Conservation (phyloP, 73 alveolate species). For the Uronychia setigera region DNA sequence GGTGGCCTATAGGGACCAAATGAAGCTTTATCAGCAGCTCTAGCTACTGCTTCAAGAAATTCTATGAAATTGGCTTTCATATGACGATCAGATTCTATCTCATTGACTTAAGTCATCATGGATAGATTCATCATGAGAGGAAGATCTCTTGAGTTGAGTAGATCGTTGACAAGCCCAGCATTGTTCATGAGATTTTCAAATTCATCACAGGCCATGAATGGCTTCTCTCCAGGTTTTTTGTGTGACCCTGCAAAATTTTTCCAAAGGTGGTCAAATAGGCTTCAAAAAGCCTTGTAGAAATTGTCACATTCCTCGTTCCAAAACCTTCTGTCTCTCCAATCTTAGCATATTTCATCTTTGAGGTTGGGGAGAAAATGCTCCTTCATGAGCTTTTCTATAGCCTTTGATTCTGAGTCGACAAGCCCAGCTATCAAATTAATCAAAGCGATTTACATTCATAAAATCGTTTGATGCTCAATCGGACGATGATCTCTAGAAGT, state of each 20-base stretch:
- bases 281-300: conserved; percentile 35
- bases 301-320: conserved; percentile 54
- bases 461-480: conserved; percentile 26
- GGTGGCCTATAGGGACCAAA: conserved; percentile 11
- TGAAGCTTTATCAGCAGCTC: conserved; percentile 50
- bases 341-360: conserved; percentile 8
- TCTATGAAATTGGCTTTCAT: conserved; percentile 36
- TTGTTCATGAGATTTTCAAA: conserved; percentile 18
- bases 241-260: conserved; percentile 45
- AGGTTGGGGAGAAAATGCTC: conserved; percentile 1
- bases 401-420: conserved; percentile 34
- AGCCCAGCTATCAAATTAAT: conserved; percentile 16
- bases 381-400: neutral
- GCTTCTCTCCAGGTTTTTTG: conserved; percentile 51
- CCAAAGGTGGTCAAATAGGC: conserved; percentile 30
- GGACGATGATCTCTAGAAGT: conserved; percentile 43
- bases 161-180: conserved; percentile 48
- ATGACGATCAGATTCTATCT: conserved; percentile 47
- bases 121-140: conserved; percentile 26
- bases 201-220: conserved; percentile 57
- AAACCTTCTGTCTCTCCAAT: conserved; percentile 44
- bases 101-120: conserved; percentile 56
- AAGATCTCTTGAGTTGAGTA: conserved; percentile 42
- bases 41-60: conserved; percentile 52
- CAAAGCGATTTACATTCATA: neutral